Conservation (phyloP, 2,329 filamentous ascomycete species). For the Ambrosiella beaveri region DNA sequence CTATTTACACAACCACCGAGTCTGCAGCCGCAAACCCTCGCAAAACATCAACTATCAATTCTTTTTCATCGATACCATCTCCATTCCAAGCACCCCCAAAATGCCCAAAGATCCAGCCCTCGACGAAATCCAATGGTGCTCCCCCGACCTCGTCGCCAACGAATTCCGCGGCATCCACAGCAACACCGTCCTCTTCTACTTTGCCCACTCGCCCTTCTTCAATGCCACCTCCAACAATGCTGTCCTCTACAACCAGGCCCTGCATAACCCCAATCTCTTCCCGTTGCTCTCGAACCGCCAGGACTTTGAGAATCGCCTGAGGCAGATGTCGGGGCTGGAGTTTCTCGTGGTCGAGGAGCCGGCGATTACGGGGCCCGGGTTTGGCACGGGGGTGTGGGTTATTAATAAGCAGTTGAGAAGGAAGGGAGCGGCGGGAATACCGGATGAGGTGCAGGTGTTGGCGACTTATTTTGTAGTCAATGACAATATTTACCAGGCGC, state of each 20-base stretch:
- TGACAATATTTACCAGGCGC: constrained; percentile 50
- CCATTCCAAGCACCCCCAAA: constrained; percentile 1
- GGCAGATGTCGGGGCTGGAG: constrained; percentile 48
- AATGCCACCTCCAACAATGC: constrained; percentile 52
- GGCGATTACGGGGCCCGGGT: constrained; percentile 44
- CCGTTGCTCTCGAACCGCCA: constrained; percentile 42
- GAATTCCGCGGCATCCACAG: constrained; percentile 43
- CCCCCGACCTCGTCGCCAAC: constrained; percentile 28
- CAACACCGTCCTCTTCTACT: constrained; percentile 51
- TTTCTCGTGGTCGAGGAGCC: constrained; percentile 50
- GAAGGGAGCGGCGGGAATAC: constrained; percentile 32
- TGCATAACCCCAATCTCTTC: constrained; percentile 41
- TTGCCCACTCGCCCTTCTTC: constrained; percentile 50
- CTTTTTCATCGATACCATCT: background rate
- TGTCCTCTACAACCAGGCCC: constrained; percentile 42
- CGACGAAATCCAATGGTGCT: constrained; percentile 52
- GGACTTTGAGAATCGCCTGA: constrained; percentile 43
- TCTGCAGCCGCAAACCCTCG: too few relatives aligned
- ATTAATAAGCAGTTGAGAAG: constrained; percentile 50
- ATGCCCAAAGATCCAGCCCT: constrained; percentile 36
- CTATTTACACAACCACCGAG: background rate
- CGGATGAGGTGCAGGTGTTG: constrained; percentile 43
- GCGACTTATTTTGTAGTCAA: constrained; percentile 47
- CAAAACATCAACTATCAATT: background rate
- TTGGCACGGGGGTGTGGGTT: constrained; percentile 51